These are phyloP conservation scores for Myrica gale DNA, from an alignment of 306 rosid species.

Conservation along the genomic window DNA sequence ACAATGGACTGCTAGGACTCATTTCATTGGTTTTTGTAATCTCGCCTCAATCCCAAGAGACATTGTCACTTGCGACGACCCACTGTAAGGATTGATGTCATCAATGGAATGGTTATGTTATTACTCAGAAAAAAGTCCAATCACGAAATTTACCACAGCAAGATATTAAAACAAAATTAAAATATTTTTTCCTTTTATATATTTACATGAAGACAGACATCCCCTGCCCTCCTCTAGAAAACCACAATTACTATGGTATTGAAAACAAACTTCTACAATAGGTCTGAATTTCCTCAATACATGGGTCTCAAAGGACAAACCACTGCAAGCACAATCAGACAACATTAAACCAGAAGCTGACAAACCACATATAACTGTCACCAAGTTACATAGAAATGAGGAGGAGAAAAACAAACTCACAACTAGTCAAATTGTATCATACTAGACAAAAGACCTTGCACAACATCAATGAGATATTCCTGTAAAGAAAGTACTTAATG, in stretches of 20 bases:
- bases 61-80: no score
- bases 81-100: no score
- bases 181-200: neutral
- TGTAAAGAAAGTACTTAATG: conserved; percentile 48
- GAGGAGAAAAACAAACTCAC: neutral
- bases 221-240: neutral
- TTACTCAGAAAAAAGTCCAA: neutral
- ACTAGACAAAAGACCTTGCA: conserved; percentile 30
- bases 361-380: neutral
- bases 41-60: no score
- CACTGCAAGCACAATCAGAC: neutral
- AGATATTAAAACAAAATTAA: neutral
- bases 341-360: neutral
- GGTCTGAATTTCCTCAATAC: neutral
- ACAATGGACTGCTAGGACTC: no score
- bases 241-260: no score
- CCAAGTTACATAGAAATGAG: neutral
- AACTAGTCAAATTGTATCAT: conserved; percentile 11
- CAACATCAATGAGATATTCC: conserved; percentile 55
- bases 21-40: no score
- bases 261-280: no score
- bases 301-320: neutral
- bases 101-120: no score
- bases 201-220: neutral
- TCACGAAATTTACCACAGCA: neutral